Conservation (phyloP, 108 stramenopile species). For the Mayamaea pseudoterrestris region DNA sequence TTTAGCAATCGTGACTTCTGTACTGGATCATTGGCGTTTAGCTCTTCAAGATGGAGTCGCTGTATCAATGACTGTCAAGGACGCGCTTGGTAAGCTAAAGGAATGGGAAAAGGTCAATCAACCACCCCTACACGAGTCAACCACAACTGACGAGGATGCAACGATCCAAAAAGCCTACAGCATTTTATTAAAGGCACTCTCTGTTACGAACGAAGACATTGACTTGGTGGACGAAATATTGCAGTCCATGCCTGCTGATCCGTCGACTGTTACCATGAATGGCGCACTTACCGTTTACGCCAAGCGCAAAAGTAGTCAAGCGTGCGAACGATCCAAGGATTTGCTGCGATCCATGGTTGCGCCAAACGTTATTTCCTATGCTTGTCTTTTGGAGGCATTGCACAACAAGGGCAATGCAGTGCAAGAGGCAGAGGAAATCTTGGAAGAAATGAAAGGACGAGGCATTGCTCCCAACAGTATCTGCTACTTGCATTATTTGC, state of each 20-base stretch:
- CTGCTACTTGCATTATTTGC: neutral
- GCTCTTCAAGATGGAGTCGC: neutral
- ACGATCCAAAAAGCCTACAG: neutral
- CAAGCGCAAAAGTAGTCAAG: no score
- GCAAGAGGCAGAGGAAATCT: neutral
- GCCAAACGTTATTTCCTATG: neutral
- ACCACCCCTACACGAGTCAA: neutral
- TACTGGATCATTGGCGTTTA: neutral
- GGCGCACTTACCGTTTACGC: neutral
- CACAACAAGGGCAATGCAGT: neutral
- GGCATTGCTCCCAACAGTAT: neutral
- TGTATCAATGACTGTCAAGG: neutral
- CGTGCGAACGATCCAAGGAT: no score
- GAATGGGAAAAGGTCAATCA: neutral
- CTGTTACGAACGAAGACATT: no score
- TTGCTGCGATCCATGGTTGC: neutral
- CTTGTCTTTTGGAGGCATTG: neutral
- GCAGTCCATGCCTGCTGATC: no score
- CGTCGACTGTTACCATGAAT: no score
- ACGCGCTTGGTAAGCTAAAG: neutral
- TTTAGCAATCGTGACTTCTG: neutral
- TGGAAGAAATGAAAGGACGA: neutral
- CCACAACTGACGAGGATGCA: neutral
- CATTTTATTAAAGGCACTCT: neutral
- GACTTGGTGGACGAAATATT: no score